Evolutionary conservation across 2,329 filamentous ascomycete genomes (phyloP).

Genomic region (Neurospora sp.): DNA sequence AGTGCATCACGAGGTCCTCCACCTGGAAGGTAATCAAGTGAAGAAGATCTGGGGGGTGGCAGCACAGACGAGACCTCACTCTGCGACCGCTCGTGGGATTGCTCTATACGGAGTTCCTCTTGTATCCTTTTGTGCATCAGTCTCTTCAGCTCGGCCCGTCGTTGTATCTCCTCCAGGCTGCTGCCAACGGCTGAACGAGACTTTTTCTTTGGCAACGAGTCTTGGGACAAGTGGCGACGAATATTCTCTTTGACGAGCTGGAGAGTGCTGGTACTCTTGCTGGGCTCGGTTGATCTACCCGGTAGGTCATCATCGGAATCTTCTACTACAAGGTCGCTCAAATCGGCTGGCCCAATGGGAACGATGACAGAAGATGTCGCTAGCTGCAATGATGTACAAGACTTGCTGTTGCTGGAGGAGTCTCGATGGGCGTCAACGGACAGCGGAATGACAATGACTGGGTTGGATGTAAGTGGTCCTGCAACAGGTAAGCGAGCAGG

Average conservation of each 20-base stretch:
- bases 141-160: conserved; percentile 45
- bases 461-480: conserved; percentile 11
- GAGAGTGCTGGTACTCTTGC: conserved; percentile 30
- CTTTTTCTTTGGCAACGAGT: conserved; percentile 28
- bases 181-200: conserved; percentile 33
- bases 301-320: conserved; percentile 28
- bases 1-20: conserved; percentile 39
- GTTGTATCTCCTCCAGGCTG: conserved; percentile 42
- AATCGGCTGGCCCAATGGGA: conserved; percentile 14
- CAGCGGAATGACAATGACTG: conserved; percentile 4
- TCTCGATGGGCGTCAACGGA: conserved; percentile 2
- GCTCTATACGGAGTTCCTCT: conserved; percentile 42
- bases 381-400: conserved; percentile 12
- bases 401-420: conserved; percentile 8
- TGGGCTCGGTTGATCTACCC: conserved; percentile 4
- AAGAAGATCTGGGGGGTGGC: conserved; percentile 11
- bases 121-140: conserved; percentile 48
- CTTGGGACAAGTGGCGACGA: conserved; percentile 35
- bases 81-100: conserved; percentile 24
- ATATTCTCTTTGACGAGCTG: conserved; percentile 35
- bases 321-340: conserved; percentile 25
- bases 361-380: conserved; percentile 10
- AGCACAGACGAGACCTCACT: conserved; percentile 13
- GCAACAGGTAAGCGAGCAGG: conserved; percentile 9
- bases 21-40: conserved; percentile 23